Conservation (phyloP, 73 alveolate species). For the Effrenium voratum region DNA sequence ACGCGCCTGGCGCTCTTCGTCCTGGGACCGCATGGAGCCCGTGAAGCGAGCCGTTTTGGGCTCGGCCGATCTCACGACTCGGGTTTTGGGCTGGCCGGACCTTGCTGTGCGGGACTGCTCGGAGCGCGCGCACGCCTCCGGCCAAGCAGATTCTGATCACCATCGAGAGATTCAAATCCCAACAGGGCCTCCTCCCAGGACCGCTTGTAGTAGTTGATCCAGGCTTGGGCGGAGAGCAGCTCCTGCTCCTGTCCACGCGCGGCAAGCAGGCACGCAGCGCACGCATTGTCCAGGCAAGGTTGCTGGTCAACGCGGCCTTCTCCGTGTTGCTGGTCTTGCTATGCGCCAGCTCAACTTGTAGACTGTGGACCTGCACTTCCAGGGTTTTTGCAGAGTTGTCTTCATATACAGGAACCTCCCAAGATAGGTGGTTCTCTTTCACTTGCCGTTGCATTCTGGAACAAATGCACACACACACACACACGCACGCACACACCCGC, state of each 20-base stretch:
- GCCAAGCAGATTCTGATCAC: neutral
- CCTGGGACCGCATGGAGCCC: too few relatives aligned
- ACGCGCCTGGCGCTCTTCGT: too few relatives aligned
- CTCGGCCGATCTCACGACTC: too few relatives aligned
- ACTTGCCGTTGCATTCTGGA: neutral
- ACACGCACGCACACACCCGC: too few relatives aligned
- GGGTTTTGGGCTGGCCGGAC: too few relatives aligned
- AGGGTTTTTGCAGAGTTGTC: too few relatives aligned
- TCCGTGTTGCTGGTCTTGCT: slow-evolving; percentile 91
- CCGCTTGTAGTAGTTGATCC: slow-evolving; percentile 92
- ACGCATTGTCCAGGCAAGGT: neutral
- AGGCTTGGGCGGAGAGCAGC: slow-evolving; percentile 77
- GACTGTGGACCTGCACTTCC: slow-evolving; percentile 47
- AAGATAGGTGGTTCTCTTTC: too few relatives aligned
- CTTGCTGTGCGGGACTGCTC: slow-evolving; percentile 72
- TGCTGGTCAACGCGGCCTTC: slow-evolving; percentile 13
- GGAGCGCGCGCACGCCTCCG: slow-evolving; percentile 45
- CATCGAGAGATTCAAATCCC: too few relatives aligned
- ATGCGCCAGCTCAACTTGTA: slow-evolving; percentile 71
- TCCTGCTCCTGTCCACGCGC: slow-evolving; percentile 34
- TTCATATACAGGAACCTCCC: too few relatives aligned
- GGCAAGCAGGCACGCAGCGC: neutral
- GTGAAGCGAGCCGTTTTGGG: too few relatives aligned
- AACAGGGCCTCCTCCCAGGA: slow-evolving; percentile 79
- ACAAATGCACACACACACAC: neutral